These are phyloP conservation scores for Botrytis porri DNA, from an alignment of 2,329 filamentous ascomycete genomes.

Conservation along the genomic window DNA sequence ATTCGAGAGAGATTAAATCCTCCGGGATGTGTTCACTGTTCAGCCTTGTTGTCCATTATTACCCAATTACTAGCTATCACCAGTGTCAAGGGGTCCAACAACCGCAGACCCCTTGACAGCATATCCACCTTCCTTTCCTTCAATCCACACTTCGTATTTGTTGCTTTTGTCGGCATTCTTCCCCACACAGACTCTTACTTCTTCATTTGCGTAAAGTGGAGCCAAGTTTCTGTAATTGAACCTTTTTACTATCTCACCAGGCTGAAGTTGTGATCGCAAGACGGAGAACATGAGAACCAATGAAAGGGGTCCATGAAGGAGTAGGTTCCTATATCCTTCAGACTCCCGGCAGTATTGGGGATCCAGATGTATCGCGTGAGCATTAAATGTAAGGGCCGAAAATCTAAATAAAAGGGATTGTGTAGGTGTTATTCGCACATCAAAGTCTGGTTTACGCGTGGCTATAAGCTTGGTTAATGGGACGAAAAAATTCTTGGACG, in stretches of 20 bases:
- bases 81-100: slow-evolving; percentile 19
- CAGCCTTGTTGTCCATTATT: slow-evolving; percentile 17
- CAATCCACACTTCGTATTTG: slow-evolving; percentile 63
- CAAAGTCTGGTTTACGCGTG: slow-evolving; percentile 46
- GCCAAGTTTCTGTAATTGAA: slow-evolving; percentile 80
- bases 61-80: slow-evolving; percentile 8
- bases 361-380: slow-evolving; percentile 87
- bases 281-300: slow-evolving; percentile 73
- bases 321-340: slow-evolving; percentile 71
- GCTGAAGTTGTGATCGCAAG: slow-evolving; percentile 50
- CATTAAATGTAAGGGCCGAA: slow-evolving; percentile 88
- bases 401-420: slow-evolving; percentile 79
- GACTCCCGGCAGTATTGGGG: slow-evolving; percentile 62
- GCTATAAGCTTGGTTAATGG: slow-evolving; percentile 22
- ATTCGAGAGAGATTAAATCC: slow-evolving; percentile 18
- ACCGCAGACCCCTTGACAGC: slow-evolving; percentile 57
- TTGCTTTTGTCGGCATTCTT: slow-evolving; percentile 41
- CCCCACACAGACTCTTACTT: slow-evolving; percentile 67
- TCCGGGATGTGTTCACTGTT: slow-evolving; percentile 4
- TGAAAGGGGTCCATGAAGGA: slow-evolving; percentile 85
- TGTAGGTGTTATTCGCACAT: slow-evolving; percentile 62
- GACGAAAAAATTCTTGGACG: background rate
- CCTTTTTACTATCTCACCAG: slow-evolving; percentile 45
- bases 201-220: slow-evolving; percentile 73
- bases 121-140: slow-evolving; percentile 57